Conservation (phyloP, 2,329 filamentous ascomycete genomes). For the Aspergillus thermomutatus region DNA sequence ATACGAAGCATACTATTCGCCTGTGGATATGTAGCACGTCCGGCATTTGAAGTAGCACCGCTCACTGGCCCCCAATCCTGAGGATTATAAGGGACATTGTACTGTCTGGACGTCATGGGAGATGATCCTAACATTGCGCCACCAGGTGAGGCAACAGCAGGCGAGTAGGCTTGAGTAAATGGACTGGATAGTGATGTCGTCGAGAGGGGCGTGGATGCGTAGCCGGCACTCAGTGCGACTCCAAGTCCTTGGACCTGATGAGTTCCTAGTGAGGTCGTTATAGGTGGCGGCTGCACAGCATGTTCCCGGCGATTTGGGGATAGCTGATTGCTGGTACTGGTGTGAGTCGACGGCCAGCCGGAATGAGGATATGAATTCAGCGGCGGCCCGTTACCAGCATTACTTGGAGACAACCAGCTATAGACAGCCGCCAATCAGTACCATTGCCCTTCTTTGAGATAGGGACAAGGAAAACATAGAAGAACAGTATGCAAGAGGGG, state of each 20-base stretch:
- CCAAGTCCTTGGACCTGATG: conserved; percentile 36
- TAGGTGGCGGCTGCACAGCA: conserved; percentile 40
- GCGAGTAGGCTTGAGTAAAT: conserved; percentile 39
- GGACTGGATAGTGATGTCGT: conserved; percentile 44
- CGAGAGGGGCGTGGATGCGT: conserved; percentile 39
- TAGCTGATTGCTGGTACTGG: conserved; percentile 28
- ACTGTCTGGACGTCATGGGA: conserved; percentile 45
- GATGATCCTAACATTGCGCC: conserved; percentile 36
- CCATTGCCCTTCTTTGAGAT: conserved; percentile 5
- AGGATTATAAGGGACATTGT: conserved; percentile 47
- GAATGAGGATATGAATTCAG: conserved; percentile 24
- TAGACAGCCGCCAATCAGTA: conserved; percentile 21
- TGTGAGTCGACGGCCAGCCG: conserved; percentile 31
- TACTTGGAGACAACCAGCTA: conserved; percentile 32
- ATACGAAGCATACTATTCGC: conserved; percentile 27
- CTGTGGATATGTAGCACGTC: conserved; percentile 27
- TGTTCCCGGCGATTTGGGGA: conserved; percentile 42
- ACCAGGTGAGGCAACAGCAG: conserved; percentile 36
- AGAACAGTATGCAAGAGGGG: conserved; percentile 8
- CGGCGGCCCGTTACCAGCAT: conserved; percentile 32
- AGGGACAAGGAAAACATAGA: not conserved
- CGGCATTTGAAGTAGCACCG: conserved; percentile 21
- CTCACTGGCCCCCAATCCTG: conserved; percentile 47
- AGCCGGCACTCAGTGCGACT: conserved; percentile 23
- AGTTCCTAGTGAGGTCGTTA: conserved; percentile 40